These are phyloP conservation scores for Torrubiellomyces zombiae DNA, from an alignment of 2,329 filamentous ascomycete species.

Conservation along the genomic window DNA sequence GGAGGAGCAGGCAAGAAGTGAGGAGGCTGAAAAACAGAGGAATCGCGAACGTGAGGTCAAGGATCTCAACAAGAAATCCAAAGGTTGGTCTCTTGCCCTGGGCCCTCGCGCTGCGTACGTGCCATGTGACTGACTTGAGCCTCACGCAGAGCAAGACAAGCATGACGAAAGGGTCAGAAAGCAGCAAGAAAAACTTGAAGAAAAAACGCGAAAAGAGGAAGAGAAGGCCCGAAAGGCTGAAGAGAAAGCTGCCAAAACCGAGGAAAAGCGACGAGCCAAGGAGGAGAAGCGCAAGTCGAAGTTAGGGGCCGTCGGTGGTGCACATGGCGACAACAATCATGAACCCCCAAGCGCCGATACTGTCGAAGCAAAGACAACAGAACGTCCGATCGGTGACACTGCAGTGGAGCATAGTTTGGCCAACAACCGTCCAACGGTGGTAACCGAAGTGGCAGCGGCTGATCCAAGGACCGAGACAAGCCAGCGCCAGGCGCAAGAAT, in stretches of 20 bases:
- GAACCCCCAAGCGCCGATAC: too few species aligned
- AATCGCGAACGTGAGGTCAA: constrained; percentile 34
- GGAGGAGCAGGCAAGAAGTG: constrained; percentile 39
- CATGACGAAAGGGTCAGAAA: constrained; percentile 17
- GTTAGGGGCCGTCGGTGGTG: constrained; percentile 6
- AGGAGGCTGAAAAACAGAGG: constrained; percentile 29
- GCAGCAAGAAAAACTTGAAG: constrained; percentile 5
- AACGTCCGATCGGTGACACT: too few species aligned
- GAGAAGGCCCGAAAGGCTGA: constrained; percentile 29
- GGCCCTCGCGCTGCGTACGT: too few species aligned
- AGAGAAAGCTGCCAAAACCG: constrained; percentile 33
- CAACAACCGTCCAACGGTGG: not conserved
- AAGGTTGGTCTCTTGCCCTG: constrained; percentile 39
- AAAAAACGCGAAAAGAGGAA: constrained; percentile 10
- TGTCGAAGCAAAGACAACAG: too few species aligned
- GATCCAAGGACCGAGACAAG: constrained; percentile 4
- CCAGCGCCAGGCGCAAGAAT: constrained; percentile 5
- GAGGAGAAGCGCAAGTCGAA: constrained; percentile 31
- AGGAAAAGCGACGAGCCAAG: constrained; percentile 27
- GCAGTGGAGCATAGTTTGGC: not conserved
- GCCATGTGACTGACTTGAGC: constrained; percentile 3
- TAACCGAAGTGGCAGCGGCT: constrained; percentile 3
- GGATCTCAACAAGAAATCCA: constrained; percentile 35
- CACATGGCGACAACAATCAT: constrained; percentile 1
- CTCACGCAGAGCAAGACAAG: constrained; percentile 28